These are phyloP conservation scores for Rosa rugosa DNA, from an alignment of 306 rosid genomes.

Conservation along the genomic window DNA sequence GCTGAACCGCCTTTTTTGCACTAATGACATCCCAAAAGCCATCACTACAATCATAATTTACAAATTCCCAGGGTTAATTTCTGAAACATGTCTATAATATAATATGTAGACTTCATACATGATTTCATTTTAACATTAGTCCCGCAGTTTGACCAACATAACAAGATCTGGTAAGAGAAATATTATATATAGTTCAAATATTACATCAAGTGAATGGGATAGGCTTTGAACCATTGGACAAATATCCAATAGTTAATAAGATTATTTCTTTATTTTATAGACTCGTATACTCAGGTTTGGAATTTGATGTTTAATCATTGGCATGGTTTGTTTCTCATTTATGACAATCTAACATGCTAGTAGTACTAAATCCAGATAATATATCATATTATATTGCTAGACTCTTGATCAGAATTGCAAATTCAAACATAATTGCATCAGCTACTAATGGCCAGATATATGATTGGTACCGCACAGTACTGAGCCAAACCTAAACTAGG, in stretches of 20 bases:
- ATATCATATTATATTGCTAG: neutral
- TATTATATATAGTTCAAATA: neutral
- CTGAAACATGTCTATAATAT: neutral
- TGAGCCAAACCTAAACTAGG: conserved; percentile 1
- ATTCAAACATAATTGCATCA: neutral
- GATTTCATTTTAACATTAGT: neutral
- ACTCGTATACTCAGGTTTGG: neutral
- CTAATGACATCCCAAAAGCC: conserved; percentile 95
- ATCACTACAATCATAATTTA: conserved; percentile 60
- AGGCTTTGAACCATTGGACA: neutral
- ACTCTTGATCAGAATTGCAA: neutral
- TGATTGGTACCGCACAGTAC: neutral
- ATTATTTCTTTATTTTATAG: neutral
- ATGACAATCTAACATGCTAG: neutral
- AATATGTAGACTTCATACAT: neutral
- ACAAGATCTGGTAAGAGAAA: neutral
- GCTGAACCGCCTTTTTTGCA: conserved; percentile 71
- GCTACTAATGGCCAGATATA: neutral
- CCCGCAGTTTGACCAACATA: neutral
- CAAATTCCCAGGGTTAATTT: conserved; percentile 1
- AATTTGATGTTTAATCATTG: neutral
- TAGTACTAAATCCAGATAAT: neutral
- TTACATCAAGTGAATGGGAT: neutral
- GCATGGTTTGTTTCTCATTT: neutral
- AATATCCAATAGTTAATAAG: neutral